Conservation (phyloP, 768 basidiomycete species). For the Serendipita sp. region DNA sequence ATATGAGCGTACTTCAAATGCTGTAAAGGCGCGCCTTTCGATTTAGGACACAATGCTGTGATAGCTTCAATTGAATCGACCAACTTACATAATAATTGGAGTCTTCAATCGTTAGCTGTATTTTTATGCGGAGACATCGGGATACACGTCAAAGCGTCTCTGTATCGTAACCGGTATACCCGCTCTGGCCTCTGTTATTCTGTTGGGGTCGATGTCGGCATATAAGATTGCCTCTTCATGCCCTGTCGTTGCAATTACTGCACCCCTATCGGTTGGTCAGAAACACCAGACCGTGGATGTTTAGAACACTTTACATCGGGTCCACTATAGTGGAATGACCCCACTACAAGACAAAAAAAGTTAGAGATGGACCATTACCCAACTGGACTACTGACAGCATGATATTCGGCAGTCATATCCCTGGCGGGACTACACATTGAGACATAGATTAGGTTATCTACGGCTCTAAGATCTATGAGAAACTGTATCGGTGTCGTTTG, state of each 20-base stretch:
- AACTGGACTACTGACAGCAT: constrained; percentile 43
- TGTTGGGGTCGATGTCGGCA: constrained; percentile 56
- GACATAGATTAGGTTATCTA: constrained; percentile 94
- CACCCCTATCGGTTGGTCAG: constrained; percentile 35
- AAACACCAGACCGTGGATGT: neutral
- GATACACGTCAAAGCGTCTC: constrained; percentile 83
- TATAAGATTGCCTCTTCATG: constrained; percentile 68
- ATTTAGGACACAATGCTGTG: neutral
- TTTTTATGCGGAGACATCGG: constrained; percentile 37
- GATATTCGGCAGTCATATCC: constrained; percentile 64
- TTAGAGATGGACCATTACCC: neutral
- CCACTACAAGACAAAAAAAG: constrained; percentile 34
- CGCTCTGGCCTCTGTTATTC: constrained; percentile 46
- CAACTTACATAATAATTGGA: neutral
- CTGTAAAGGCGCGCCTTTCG: neutral
- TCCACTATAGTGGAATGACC: constrained; percentile 86
- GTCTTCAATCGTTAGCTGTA: too few relatives aligned
- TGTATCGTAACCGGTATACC: constrained; percentile 88
- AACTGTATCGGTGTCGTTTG: neutral
- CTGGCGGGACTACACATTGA: constrained; percentile 93
- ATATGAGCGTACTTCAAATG: constrained; percentile 24
- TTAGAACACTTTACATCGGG: constrained; percentile 45
- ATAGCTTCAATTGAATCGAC: neutral
- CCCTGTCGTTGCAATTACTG: constrained; percentile 52
- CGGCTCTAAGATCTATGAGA: constrained; percentile 42